Percentiles rank a stretch among this genome's conserved stretches.
These are phyloP conservation scores for Phaeophleospora eucalypticola DNA, from an alignment of 2,329 filamentous ascomycete species.

Conservation along the genomic window DNA sequence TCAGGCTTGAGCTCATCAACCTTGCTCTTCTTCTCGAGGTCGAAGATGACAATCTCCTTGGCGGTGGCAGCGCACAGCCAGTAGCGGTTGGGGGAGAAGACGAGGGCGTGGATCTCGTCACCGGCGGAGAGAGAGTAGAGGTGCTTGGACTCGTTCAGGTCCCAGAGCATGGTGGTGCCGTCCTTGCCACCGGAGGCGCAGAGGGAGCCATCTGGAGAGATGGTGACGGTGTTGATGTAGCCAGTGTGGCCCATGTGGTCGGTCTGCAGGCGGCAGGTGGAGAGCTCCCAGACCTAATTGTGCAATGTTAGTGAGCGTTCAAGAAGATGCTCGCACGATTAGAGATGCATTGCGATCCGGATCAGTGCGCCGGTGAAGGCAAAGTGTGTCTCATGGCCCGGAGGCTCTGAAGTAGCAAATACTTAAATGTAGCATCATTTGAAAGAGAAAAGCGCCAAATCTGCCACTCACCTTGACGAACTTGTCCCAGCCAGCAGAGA, in stretches of 20 bases:
- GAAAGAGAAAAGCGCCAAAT: constrained; percentile 28
- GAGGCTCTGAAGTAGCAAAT: constrained; percentile 99
- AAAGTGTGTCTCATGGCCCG: constrained; percentile 84
- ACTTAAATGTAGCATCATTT: constrained; percentile 90
- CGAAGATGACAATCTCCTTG: constrained; percentile 99
- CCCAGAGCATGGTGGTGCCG: constrained; percentile 99
- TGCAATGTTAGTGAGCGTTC: constrained; percentile 7
- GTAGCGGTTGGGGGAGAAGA: constrained; percentile 99
- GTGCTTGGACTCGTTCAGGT: constrained; percentile 99
- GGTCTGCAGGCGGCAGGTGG: constrained; percentile 98
- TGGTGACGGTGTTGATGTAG: constrained; percentile 99
- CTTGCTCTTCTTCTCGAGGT: constrained; percentile 99
- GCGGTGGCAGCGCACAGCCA: constrained; percentile 98
- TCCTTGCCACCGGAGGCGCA: constrained; percentile 99
- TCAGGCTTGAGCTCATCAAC: constrained; percentile 99
- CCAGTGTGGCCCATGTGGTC: constrained; percentile 99
- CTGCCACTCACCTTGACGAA: constrained; percentile 86
- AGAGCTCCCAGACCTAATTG: constrained; percentile 99
- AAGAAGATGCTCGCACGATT: too few species aligned
- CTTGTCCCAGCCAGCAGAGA: constrained; percentile 98
- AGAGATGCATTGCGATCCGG: neutral
- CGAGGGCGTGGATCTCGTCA: constrained; percentile 99
- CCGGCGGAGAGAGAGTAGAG: constrained; percentile 99
- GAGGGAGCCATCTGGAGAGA: constrained; percentile 98
- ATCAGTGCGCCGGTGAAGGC: constrained; percentile 85